phyloP scores from a whole-genome alignment of 192 early-diverging fungal genomes.

The Podila epicladia region DNA sequence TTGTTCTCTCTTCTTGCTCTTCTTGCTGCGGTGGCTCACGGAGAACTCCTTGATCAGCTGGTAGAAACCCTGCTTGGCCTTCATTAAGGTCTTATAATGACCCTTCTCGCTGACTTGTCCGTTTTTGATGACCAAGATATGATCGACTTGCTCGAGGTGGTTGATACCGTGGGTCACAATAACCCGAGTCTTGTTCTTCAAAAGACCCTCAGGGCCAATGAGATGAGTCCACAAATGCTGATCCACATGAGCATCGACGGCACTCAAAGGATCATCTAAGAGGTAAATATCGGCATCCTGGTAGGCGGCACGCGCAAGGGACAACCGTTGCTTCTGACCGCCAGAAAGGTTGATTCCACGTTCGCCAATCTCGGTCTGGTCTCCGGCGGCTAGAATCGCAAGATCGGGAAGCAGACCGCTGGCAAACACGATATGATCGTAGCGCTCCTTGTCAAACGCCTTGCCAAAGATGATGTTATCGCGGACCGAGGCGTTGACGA shows the following conservation, averaged over 20 bases:
- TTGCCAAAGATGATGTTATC: conserved; percentile 95
- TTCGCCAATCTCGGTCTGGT: conserved; percentile 93
- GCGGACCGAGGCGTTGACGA: conserved; percentile 90
- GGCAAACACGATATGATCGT: conserved; percentile 75
- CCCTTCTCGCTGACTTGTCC: conserved; percentile 77
- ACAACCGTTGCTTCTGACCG: conserved; percentile 87
- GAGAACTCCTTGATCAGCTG: conserved; percentile 76
- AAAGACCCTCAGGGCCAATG: conserved; percentile 83
- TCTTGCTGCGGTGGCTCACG: conserved; percentile 7
- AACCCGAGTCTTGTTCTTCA: conserved; percentile 81
- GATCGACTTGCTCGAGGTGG: conserved; percentile 74
- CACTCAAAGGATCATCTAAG: conserved; percentile 66
- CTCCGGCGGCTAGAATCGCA: conserved; percentile 83
- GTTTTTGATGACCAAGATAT: conserved; percentile 77
- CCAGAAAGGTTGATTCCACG: conserved; percentile 92
- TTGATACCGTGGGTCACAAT: conserved; percentile 86
- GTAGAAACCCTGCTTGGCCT: conserved; percentile 61
- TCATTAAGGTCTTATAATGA: conserved; percentile 70
- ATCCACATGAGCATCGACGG: conserved; percentile 73
- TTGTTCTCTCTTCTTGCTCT: conserved; percentile 14
- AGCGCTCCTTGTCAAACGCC: conserved; percentile 74
- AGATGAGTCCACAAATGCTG: conserved; percentile 89
- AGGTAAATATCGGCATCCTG: conserved; percentile 74
- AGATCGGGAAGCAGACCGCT: conserved; percentile 89
- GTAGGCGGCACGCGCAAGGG: conserved; percentile 83